Base-by-base conservation (phyloP, 345 rosid genomes). In the Populus euphratica region DNA sequence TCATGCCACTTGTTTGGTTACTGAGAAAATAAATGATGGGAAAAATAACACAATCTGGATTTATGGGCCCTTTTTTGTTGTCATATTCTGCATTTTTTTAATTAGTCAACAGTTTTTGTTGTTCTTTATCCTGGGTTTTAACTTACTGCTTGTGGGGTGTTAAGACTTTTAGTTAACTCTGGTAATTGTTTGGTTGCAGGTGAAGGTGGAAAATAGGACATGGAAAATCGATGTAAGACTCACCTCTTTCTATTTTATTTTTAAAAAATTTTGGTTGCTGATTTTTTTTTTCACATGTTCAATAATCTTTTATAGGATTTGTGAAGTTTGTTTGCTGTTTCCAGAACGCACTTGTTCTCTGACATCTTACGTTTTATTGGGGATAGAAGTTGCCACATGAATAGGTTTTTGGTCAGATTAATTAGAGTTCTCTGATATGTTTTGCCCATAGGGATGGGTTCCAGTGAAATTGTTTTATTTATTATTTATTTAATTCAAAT, bases 161-260 rank as follows among this genome's bases (percentile, higher is more conserved):
- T 77, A 43, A 14, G 38, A 21, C 61, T 38, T 20, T 9, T 35
- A 8, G 17, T 54, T 47, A 50, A 7, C 25, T 68, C 17, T 73
- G 20, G 11, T 12, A 54, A 7, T 43, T 23, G 27, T 65, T 81
- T 86, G 72, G 10, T 71, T 88, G 89, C 95, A 96, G 99, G 97
- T 92, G 87, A 93, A 93, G 89, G 94, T 96, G 87, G 98, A 96
- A 84, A 96, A 89, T 74, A 88, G 86, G 86, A 75, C 87, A 11
- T 92, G 99, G 99, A 96, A 93, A 83, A 80, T 96, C 65, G 90
- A 96, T 84, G 98, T 93, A 80, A 89, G 98, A 78, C 74, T 43
- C 70, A 41, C 56, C 59, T 41, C 36, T 68, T 73, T 43, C 29
- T 14, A 7, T 49, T 44, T 11, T 20, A 21, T 54, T 41, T 36